phyloP scores from a whole-genome alignment of 2,329 filamentous ascomycete species.

The Trichoderma koningii region DNA sequence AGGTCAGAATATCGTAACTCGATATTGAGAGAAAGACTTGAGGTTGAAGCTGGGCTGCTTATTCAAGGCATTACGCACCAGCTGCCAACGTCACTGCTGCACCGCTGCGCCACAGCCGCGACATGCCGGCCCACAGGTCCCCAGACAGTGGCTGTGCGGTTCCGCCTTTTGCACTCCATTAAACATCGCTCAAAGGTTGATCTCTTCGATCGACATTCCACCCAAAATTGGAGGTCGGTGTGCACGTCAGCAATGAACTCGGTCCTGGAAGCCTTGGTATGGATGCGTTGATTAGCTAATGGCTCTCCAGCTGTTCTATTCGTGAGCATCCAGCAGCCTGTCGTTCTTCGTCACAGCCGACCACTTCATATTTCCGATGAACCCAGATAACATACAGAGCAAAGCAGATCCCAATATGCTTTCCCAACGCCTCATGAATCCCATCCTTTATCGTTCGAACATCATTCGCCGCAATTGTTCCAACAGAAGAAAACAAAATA shows the following conservation, averaged over 20 bases:
- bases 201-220: neutral
- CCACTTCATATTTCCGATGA: neutral
- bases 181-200: neutral
- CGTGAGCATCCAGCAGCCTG: neutral
- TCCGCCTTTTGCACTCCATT: neutral
- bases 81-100: constrained; percentile 23
- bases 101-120: constrained; percentile 28
- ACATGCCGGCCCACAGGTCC: neutral
- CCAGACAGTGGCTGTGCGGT: constrained; percentile 2
- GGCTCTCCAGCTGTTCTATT: neutral
- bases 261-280: too few relatives aligned
- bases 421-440: constrained; percentile 2
- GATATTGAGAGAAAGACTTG: neutral
- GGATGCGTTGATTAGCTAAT: neutral
- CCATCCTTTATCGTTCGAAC: neutral
- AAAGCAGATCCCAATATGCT: neutral
- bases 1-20: too few relatives aligned
- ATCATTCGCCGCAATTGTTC: neutral
- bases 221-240: neutral
- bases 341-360: constrained; percentile 8
- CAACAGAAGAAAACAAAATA: neutral
- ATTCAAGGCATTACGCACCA: constrained; percentile 4
- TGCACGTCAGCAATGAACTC: too few relatives aligned
- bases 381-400: neutral
- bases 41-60: neutral